Base-by-base conservation (phyloP, 1,284 basidiomycete species). In the Vanrija sp. region DNA sequence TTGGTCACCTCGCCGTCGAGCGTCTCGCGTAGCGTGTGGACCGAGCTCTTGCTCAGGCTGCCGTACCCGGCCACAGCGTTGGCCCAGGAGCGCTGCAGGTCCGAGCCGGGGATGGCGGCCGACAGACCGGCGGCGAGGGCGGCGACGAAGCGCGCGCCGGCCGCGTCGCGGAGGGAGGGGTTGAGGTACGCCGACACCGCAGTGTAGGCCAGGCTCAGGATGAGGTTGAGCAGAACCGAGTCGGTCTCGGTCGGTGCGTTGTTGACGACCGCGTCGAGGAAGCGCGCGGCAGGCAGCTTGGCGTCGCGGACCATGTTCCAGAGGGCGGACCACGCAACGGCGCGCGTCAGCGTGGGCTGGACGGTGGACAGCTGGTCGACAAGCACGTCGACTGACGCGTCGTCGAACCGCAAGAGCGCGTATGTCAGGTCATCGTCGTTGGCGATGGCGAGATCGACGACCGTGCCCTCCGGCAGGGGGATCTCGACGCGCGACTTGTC, bases 351-450 rank as follows among this genome's bases (percentile, higher is more conserved):
- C n/a, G 51, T 48, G 5, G 51, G 46, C 46, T 53, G 19, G 5
- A 53, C 15, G 16, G 23, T 37, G 9, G 46, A 44, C 19, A 53
- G 39, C n/a, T 44, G 23, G 41, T 53, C 46, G 8, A 31, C 43
- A 35, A 53, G 51, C 6, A 37, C 25, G 19, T 31, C 19, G 22
- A 53, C 51, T 7, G 51, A 53, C n/a, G 47, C 36, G 9, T 43
- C 23, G 46, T 48, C 51, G 36, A 53, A 53, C 36, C 51, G 51
- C 16, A 53, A 36, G 4, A 53, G 46, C 2, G 41, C 51, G 36
- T 53, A 53, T 12, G 51, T 53, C 31, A 53, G 51, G 46, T 53
- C 51, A 16, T 53, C 51, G 46, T 53, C 51, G 51, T 53, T 53
- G 36, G 51, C 51, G 37, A 53, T 44, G 7, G 35, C 51, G 23